phyloP scores from a whole-genome alignment of 768 basidiomycete genomes.

The Leccinum incarnatum region DNA sequence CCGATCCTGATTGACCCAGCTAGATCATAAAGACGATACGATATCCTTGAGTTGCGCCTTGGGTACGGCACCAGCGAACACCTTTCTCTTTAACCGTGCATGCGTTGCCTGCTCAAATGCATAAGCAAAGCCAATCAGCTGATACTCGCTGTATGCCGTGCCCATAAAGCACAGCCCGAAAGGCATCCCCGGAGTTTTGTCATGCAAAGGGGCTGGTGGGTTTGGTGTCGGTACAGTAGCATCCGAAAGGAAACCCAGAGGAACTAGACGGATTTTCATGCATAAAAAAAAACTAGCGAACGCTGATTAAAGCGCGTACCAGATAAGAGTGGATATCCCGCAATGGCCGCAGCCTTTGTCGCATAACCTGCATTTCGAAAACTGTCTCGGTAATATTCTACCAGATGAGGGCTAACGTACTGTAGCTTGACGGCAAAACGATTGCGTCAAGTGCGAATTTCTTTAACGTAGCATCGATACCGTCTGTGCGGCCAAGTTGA shows the following conservation, averaged over 20 bases:
- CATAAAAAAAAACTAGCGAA: background rate
- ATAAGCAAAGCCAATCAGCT: conserved; percentile 42
- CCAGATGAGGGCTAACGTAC: conserved; percentile 7
- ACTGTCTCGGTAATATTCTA: background rate
- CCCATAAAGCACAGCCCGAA: conserved; percentile 45
- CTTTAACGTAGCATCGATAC: conserved; percentile 53
- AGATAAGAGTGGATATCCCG: conserved; percentile 37
- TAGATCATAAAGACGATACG: conserved; percentile 8
- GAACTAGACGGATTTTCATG: conserved; percentile 38
- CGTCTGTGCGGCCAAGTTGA: conserved; percentile 47
- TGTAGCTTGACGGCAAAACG: conserved; percentile 39
- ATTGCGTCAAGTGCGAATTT: conserved; percentile 49
- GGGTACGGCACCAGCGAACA: conserved; percentile 52
- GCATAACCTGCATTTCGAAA: conserved; percentile 19
- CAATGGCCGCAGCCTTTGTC: conserved; percentile 31
- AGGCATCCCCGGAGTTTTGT: conserved; percentile 37
- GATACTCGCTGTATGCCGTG: conserved; percentile 44
- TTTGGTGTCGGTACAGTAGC: conserved; percentile 26
- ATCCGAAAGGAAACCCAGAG: conserved; percentile 39
- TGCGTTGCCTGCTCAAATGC: conserved; percentile 58
- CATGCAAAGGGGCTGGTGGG: conserved; percentile 36
- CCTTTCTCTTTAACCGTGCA: conserved; percentile 44
- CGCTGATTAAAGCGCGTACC: conserved; percentile 13
- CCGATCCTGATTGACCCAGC: background rate
- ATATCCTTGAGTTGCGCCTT: conserved; percentile 46